Evolutionary conservation across 495 filamentous ascomycete genomes (phyloP), one percentile per base, ranked within the genome.

Genomic region (Aspergillus sclerotioniger): DNA sequence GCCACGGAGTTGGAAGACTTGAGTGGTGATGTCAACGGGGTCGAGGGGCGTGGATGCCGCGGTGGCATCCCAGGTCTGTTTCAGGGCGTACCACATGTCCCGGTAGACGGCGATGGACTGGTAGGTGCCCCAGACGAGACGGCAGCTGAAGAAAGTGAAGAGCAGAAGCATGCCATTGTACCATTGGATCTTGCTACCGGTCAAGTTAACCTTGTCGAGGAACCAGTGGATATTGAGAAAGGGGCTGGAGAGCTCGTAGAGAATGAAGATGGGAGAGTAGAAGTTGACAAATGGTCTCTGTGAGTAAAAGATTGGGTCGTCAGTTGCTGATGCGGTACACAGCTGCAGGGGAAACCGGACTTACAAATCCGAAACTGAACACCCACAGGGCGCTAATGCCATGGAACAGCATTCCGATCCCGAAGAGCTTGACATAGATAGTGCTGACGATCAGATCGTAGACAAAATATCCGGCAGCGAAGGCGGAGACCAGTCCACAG

Each of bases 171-270:
- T 84, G 64, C 92, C 92, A 71, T 97, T 97, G 73, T 92, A 89
- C 64, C 93, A 86, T 73, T 97, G 92, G 46, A 82, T 60, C 15
- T 71, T 79, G 58, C 89, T 89, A 51, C 94, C 94, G 20, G 95
- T 99, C 82, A 96, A 87, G 70, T 89, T 85, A 65, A 97, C 80
- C 76, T 99, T 99, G 78, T 99, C 94, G 68, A 89, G 92, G 82
- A 99, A 98, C 94, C 94, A 99, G 81, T 99, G 94, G 74, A 98
- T 89, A 71, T 96, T 95, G 66, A 95, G 86, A 77, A 96, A 93
- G 13, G 91, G 91, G 63, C 85, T 88, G 53, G 91, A 96, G 55
- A 99, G 89, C 78, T 99, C 94, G 81, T 96, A 99, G 64, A 99
- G 90, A 67, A 99, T 90, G 77, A 99, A 98, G 52, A 85, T 84